Evolutionary conservation across 306 rosid genomes (phyloP).

Genomic region (Calophaca sinica): DNA sequence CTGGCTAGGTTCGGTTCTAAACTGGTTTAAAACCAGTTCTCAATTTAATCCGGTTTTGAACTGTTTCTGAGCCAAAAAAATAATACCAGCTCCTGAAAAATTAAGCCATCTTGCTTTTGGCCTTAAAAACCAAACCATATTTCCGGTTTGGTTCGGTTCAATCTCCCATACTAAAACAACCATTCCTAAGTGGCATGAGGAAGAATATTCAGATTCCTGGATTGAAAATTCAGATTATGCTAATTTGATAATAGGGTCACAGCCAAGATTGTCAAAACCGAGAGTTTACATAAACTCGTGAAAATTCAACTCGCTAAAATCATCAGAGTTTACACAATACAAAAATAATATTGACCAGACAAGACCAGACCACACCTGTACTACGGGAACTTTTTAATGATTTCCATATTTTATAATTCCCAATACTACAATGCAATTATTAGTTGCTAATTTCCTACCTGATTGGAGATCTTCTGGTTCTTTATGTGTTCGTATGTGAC

Average conservation of each 20-base stretch:
- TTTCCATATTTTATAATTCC: neutral
- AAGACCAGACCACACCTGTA: neutral
- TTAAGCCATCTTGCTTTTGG: too few species aligned
- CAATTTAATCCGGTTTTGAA: neutral
- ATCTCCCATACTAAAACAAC: too few species aligned
- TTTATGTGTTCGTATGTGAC: neutral
- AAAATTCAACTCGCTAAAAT: neutral
- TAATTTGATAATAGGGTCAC: neutral
- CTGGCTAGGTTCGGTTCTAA: neutral
- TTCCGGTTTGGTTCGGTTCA: too few species aligned
- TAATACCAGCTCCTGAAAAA: neutral
- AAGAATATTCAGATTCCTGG: neutral
- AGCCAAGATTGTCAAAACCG: neutral
- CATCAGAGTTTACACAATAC: neutral
- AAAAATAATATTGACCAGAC: neutral
- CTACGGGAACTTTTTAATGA: too few species aligned
- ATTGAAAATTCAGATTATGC: neutral
- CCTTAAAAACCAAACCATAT: too few species aligned
- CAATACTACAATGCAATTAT: neutral
- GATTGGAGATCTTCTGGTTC: neutral
- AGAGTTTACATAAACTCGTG: neutral
- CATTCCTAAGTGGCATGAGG: neutral
- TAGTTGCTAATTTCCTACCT: neutral
- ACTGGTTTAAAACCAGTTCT: neutral
- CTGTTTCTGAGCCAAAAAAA: neutral